Base-by-base conservation (phyloP, 129 eudicot genomes). In the Saposhnikovia divaricata region DNA sequence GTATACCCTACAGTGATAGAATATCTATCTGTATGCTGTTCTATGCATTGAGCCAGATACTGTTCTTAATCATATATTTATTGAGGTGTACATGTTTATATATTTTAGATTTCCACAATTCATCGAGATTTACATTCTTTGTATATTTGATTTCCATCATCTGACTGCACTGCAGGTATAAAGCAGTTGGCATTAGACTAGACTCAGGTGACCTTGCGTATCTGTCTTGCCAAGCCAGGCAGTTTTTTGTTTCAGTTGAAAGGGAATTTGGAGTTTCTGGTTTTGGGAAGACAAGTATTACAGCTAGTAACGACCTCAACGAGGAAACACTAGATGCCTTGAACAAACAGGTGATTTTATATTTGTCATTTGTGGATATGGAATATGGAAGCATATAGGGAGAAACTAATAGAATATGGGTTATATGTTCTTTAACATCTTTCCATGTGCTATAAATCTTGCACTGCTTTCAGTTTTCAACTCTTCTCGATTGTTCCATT, bases 141-240 rank as follows among this genome's bases (percentile, higher is more conserved):
- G 28, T 44, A 73, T 11, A 42, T 8, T 25, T 75, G n/a, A 75
- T 45, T 9, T 45, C 9, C 1, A 44, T 42, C n/a, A 16, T 75
- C 37, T 46, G 39, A 23, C 0, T 75, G 38, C 55, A 44, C 10
- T 85, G 83, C 87, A 96, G 99, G 89, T 96, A 96, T 75, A 90
- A 87, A 85, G 99, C 99, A 79, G 72, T 80, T 59, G 99, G 99
- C 74, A 87, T 96, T 81, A 89, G 99, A 78, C 75, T 96, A 82
- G 99, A 96, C 82, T 96, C 99, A 16, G 99, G 99, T 65, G 99
- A 96, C 85, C 98, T 96, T 85, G 96, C 99, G 25, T 96, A 96
- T 86, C 84, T 89, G 79, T 96, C 99, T 76, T 89, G 96, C 82
- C 93, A 96, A 81, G 79, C 93, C 78, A 89, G 99, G 47, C 90